Evolutionary conservation across 345 rosid species (phyloP).

Genomic region (Pugionium cornutum): DNA sequence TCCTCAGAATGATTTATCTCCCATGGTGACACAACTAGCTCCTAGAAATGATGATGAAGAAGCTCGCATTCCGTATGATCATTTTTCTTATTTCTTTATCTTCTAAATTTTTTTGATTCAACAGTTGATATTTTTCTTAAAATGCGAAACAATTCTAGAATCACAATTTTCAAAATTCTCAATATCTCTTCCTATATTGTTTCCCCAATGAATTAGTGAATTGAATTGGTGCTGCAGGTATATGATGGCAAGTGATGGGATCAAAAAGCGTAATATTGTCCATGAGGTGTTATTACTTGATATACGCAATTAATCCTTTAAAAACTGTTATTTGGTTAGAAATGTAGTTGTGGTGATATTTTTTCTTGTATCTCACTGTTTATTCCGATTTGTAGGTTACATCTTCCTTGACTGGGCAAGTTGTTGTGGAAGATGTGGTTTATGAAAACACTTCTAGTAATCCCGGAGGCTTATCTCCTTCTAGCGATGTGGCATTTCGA

Average conservation of each 20-base stretch:
- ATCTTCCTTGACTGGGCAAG: slow-evolving; percentile 68
- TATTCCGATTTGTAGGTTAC: slow-evolving; percentile 49
- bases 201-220: not conserved
- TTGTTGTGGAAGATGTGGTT: slow-evolving; percentile 80
- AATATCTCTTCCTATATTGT: not conserved
- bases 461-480: slow-evolving; percentile 44
- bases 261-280: slow-evolving; percentile 55
- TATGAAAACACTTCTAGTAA: slow-evolving; percentile 62
- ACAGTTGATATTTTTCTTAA: not conserved
- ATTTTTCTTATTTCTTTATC: not conserved
- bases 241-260: slow-evolving; percentile 90
- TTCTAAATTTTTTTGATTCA: slow-evolving; percentile 2
- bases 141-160: not conserved
- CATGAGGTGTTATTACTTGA: slow-evolving; percentile 52
- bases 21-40: slow-evolving; percentile 72
- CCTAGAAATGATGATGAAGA: slow-evolving; percentile 57
- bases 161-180: not conserved
- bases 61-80: slow-evolving; percentile 80
- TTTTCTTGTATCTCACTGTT: slow-evolving; percentile 14
- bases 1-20: slow-evolving; percentile 78
- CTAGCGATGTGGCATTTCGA: slow-evolving; percentile 58
- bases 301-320: not conserved
- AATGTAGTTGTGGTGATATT: not conserved
- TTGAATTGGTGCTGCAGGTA: slow-evolving; percentile 51
- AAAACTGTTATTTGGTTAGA: not conserved